These are phyloP conservation scores for Cytospora schulzeri DNA, from an alignment of 2,329 filamentous ascomycete species.

Conservation along the genomic window DNA sequence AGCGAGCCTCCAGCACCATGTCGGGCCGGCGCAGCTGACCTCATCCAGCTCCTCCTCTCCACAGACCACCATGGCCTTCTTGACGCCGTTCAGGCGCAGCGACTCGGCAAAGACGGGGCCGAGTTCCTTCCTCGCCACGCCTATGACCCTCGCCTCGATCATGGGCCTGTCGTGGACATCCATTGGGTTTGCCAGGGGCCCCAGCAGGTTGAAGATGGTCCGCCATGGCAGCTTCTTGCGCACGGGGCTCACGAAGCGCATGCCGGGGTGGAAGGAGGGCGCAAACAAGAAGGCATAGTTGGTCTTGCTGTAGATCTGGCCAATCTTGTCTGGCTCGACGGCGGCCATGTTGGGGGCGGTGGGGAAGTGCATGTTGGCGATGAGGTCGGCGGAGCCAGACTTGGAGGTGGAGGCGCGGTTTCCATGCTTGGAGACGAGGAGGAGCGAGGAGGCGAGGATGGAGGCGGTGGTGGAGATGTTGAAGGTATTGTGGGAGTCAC, in stretches of 20 bases:
- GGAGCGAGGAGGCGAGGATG: conserved; percentile 81
- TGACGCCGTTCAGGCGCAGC: conserved; percentile 71
- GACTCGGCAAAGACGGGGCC: conserved; percentile 89
- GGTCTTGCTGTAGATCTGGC: conserved; percentile 71
- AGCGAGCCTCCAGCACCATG: conserved; percentile 83
- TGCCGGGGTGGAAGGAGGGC: conserved; percentile 93
- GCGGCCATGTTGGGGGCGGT: conserved; percentile 73
- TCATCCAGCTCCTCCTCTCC: conserved; percentile 95
- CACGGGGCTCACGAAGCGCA: conserved; percentile 84
- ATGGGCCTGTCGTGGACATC: conserved; percentile 57
- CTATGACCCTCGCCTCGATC: conserved; percentile 90
- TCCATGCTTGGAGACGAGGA: conserved; percentile 91
- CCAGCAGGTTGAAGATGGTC: conserved; percentile 96
- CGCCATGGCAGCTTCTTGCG: conserved; percentile 88
- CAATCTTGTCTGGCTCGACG: conserved; percentile 71
- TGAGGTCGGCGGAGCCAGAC: conserved; percentile 90
- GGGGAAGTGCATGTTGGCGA: conserved; percentile 70
- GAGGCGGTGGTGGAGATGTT: conserved; percentile 96
- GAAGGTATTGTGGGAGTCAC: conserved; percentile 96
- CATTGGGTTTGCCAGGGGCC: conserved; percentile 87
- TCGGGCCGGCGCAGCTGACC: conserved; percentile 85
- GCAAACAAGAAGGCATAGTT: conserved; percentile 98
- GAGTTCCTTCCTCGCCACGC: conserved; percentile 84
- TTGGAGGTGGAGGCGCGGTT: conserved; percentile 95
- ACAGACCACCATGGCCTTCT: conserved; percentile 88